Conservation (phyloP, 2,329 filamentous ascomycete species). For the Fusarium lyarnte region DNA sequence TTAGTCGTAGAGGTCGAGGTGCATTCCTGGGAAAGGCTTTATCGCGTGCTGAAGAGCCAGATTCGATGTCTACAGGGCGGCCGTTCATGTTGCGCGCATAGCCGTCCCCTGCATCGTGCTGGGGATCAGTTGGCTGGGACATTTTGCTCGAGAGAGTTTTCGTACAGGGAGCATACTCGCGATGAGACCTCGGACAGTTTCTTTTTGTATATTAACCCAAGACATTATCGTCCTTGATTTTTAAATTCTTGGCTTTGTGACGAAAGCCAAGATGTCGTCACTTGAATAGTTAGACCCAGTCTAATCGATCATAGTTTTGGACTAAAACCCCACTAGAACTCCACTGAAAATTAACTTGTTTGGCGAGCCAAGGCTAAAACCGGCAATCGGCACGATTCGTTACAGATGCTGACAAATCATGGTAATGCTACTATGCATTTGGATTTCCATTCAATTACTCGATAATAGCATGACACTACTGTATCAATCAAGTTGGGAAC, state of each 20-base stretch:
- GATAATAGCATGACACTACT: too few species aligned
- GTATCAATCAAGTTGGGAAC: too few species aligned
- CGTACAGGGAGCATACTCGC: neutral
- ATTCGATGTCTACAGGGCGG: neutral
- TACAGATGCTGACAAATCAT: too few species aligned
- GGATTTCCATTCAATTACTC: neutral
- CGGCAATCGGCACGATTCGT: neutral
- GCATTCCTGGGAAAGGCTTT: neutral
- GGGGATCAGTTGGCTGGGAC: neutral
- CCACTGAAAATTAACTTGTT: neutral
- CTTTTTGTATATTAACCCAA: rapidly evolving
- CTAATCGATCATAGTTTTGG: neutral
- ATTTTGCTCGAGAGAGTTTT: neutral
- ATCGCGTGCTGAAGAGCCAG: neutral
- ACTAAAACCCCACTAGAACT: neutral
- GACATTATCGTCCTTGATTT: neutral
- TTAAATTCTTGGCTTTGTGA: neutral
- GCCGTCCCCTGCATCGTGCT: neutral
- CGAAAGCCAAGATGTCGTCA: neutral
- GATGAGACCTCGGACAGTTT: neutral
- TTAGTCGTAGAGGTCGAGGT: neutral
- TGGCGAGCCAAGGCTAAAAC: neutral
- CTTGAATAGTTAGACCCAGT: neutral
- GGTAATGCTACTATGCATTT: too few species aligned
- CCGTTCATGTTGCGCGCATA: neutral